phyloP scores from a whole-genome alignment of 306 rosid species.

The Fragaria nilgerrensis region DNA sequence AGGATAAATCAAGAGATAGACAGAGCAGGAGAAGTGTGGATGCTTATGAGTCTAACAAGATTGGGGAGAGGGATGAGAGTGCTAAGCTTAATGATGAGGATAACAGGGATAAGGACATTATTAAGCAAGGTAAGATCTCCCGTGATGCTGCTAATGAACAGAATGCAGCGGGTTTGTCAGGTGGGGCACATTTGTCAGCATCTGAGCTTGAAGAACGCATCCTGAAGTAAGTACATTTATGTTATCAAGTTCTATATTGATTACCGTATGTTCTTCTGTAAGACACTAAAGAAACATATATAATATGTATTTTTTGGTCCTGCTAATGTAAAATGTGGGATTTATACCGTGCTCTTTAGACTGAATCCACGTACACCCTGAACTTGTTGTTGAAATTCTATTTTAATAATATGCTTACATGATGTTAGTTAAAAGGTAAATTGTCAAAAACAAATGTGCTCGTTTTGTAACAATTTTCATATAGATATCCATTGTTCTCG shows the following conservation, averaged over 20 bases:
- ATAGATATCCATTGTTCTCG: not conserved
- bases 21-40: slow-evolving; percentile 45
- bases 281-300: not conserved
- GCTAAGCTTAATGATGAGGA: slow-evolving; percentile 40
- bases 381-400: not conserved
- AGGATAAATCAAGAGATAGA: slow-evolving; percentile 59
- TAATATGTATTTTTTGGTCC: not conserved
- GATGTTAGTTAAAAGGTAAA: not conserved
- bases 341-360: not conserved
- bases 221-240: slow-evolving; percentile 45
- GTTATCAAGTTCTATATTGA: not conserved
- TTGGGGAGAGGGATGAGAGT: slow-evolving; percentile 42
- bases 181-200: slow-evolving; percentile 33
- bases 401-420: not conserved
- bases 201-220: slow-evolving; percentile 71
- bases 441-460: not conserved
- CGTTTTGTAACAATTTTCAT: not conserved
- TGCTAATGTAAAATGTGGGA: not conserved
- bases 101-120: slow-evolving; percentile 47
- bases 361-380: not conserved
- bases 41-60: slow-evolving; percentile 48
- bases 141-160: slow-evolving; percentile 33
- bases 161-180: slow-evolving; percentile 33
- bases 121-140: slow-evolving; percentile 42
- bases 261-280: not conserved